A percentile compares a stretch with the other conserved stretches of the same genome.
These are phyloP conservation scores for Chaetomium tenue DNA, from an alignment of 495 filamentous ascomycete genomes.

Conservation along the genomic window DNA sequence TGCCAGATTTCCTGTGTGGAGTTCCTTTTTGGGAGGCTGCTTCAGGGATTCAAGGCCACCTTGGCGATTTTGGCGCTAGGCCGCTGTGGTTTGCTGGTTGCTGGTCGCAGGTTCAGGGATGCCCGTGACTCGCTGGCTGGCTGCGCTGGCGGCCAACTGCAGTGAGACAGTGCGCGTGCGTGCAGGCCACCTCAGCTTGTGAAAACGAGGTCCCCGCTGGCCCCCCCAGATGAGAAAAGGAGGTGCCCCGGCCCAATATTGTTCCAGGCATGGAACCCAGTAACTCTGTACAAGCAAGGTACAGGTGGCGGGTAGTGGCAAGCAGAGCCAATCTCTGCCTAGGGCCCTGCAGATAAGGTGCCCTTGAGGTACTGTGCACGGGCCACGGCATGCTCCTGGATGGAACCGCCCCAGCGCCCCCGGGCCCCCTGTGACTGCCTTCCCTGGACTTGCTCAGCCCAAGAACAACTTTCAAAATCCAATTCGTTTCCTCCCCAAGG, in stretches of 20 bases:
- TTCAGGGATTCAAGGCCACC: conserved; percentile 32
- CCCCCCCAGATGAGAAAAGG: conserved; percentile 17
- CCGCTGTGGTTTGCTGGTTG: too few species aligned
- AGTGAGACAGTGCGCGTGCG: conserved; percentile 6
- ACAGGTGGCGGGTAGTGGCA: conserved; percentile 14
- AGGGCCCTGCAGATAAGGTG: conserved; percentile 33
- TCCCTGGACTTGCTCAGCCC: conserved; percentile 30
- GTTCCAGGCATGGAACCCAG: too few species aligned
- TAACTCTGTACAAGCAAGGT: conserved; percentile 14
- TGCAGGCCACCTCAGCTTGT: conserved; percentile 11
- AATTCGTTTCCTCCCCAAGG: conserved; percentile 32
- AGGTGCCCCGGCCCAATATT: conserved; percentile 30
- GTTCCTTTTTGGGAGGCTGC: conserved; percentile 18
- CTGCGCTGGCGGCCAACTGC: not conserved
- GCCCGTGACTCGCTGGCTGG: not conserved
- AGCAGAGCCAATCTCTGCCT: conserved; percentile 6
- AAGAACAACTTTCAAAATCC: conserved; percentile 45
- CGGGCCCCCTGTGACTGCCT: conserved; percentile 23
- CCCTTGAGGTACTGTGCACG: conserved; percentile 28
- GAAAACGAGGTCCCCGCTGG: conserved; percentile 26
- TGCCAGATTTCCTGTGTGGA: conserved; percentile 29
- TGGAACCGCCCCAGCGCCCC: not conserved
- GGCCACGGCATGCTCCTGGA: conserved; percentile 9
- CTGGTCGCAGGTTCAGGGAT: conserved; percentile 4
- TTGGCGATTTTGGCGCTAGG: conserved; percentile 29